Percentiles rank a stretch among this genome's conserved stretches.
Evolutionary conservation across 2,329 filamentous ascomycete genomes (phyloP).

Genomic region (Aureobasidium sp.): DNA sequence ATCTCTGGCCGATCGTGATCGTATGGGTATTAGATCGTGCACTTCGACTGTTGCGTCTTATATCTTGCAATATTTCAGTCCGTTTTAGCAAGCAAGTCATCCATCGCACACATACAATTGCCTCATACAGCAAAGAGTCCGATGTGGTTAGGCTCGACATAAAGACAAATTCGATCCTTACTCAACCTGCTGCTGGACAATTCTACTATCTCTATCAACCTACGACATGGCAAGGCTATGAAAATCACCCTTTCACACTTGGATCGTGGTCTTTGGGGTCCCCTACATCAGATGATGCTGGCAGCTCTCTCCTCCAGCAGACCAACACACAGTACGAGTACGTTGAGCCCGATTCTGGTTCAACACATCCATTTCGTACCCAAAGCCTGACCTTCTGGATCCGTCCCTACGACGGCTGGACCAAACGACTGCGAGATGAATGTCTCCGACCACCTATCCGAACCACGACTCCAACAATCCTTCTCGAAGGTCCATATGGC

Average conservation of each 20-base stretch:
- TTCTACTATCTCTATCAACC: slow-evolving; percentile 45
- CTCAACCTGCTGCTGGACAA: slow-evolving; percentile 35
- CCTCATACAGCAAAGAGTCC: slow-evolving; percentile 35
- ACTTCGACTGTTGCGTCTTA: slow-evolving; percentile 36
- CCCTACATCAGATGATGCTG: neutral
- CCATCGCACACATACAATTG: slow-evolving; percentile 22
- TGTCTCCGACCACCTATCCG: slow-evolving; percentile 24
- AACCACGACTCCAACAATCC: slow-evolving; percentile 27
- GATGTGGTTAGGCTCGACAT: slow-evolving; percentile 42
- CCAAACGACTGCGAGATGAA: slow-evolving; percentile 34
- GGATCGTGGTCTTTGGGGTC: slow-evolving; percentile 21
- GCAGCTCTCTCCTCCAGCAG: neutral
- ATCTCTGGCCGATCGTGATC: slow-evolving; percentile 41
- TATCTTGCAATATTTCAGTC: slow-evolving; percentile 35
- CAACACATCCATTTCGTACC: too few species aligned
- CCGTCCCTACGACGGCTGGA: slow-evolving; percentile 44
- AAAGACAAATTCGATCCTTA: slow-evolving; percentile 25
- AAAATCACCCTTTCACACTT: slow-evolving; percentile 45
- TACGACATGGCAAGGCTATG: slow-evolving; percentile 35
- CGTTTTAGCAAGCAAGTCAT: slow-evolving; percentile 20
- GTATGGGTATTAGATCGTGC: slow-evolving; percentile 45
- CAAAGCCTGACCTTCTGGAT: slow-evolving; percentile 37
- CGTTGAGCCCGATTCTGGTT: neutral
- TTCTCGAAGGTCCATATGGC: slow-evolving; percentile 45
- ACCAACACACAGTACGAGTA: neutral